Evolutionary conservation across 2,329 filamentous ascomycete genomes (phyloP), one percentile per base, ranked within the genome.

Genomic region (Paraconiothyrium sp.): DNA sequence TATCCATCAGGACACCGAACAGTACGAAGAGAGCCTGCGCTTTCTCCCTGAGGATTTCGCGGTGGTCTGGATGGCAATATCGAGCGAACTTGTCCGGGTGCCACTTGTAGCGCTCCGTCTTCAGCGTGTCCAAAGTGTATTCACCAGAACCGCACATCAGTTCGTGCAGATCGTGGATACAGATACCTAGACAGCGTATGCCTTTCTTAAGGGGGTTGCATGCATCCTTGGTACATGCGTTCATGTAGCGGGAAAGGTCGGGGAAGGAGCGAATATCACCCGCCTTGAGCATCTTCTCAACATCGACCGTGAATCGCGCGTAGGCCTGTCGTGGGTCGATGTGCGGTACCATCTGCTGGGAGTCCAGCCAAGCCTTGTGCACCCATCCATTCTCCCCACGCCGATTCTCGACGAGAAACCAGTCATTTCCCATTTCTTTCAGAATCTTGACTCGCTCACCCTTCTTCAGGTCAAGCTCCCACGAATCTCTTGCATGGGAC

Each of bases 71-170:
- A 43, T 68, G 63, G 62, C 74, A 75, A 57, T 61, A 69, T 48
- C 70, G 66, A 35, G 65, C 70, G 48, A 77, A 77, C 32, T 67
- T 70, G 48, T 78, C 75, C 37, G 76, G 76, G 43, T 78, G 75
- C 72, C 73, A 78, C 35, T 69, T 48, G 57, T 68, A 72, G 16
- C 75, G 66, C 48, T 69, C 65, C 11, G 68, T 63, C 59, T 73
- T 75, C 32, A 78, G 64, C 63, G 68, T 72, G 16, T 67, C 66
- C 34, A 65, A 61, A 1, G 62, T 67, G 49, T 70, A 75, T 3
- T 48, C 22, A 2, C 65, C 71, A 8, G 72, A 73, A 6, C 71
- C 74, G n/a, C 64, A 43, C 41, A 78, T 61, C 27, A 78, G 51
- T 24, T 51, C 58, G 41, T 59, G 56, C 43, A 78, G 50, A 50